Conservation (phyloP, 2,329 filamentous ascomycete genomes). For the Coniochaeta sp. region DNA sequence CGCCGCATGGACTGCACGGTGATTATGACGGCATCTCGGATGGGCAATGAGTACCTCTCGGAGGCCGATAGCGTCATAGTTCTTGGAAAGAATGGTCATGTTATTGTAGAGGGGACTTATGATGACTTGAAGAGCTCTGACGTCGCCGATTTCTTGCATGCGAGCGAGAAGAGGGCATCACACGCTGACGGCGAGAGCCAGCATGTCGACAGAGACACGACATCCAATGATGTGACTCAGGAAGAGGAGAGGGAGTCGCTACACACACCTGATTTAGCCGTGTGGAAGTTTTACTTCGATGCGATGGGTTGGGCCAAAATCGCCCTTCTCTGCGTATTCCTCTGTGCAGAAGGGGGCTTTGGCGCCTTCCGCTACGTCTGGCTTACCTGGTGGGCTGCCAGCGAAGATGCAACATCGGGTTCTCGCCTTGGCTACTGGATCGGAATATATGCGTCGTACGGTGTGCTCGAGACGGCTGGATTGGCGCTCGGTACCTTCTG, state of each 20-base stretch:
- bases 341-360: background rate
- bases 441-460: background rate
- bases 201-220: no score
- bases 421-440: background rate
- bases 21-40: background rate
- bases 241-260: background rate
- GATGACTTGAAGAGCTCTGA: background rate
- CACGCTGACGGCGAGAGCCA: no score
- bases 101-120: background rate
- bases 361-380: background rate
- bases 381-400: background rate
- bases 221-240: background rate
- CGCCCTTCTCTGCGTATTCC: background rate
- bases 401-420: background rate
- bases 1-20: background rate
- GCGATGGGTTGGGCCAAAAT: background rate
- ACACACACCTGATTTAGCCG: background rate
- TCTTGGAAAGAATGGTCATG: background rate
- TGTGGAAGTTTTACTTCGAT: background rate
- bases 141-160: no score
- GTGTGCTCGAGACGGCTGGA: background rate
- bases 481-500: background rate
- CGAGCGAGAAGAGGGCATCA: no score
- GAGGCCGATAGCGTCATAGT: background rate
- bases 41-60: background rate